phyloP scores from a whole-genome alignment of 139 green algal genomes.

The Astrephomene gubernaculifera region DNA sequence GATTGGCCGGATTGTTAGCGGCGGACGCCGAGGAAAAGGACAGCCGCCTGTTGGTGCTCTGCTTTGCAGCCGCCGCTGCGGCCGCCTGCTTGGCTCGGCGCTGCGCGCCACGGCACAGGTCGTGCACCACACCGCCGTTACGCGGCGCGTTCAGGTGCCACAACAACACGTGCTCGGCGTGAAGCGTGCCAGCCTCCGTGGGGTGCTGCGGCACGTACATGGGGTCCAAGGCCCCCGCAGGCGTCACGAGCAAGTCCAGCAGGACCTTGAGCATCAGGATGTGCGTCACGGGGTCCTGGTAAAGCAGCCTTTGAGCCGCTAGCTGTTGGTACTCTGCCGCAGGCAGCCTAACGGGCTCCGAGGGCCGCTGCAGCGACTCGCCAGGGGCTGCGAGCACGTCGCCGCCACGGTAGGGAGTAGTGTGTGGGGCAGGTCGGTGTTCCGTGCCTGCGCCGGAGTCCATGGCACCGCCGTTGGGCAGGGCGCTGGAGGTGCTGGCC shows the following conservation, averaged over 20 bases:
- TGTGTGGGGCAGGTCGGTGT: no score
- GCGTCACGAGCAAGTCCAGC: constrained; percentile 64
- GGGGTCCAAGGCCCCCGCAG: constrained; percentile 55
- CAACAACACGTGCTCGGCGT: constrained; percentile 64
- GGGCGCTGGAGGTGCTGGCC: background rate
- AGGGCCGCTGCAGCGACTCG: constrained; percentile 5
- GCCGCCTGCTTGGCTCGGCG: background rate
- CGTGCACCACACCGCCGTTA: constrained; percentile 26
- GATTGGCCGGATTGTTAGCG: no score
- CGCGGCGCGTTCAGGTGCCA: constrained; percentile 42
- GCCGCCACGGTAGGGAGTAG: background rate
- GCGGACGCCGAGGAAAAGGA: no score
- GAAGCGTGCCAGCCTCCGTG: constrained; percentile 38
- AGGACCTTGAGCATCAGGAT: constrained; percentile 65
- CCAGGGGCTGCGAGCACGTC: background rate
- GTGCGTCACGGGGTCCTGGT: constrained; percentile 59
- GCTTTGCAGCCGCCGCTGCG: background rate
- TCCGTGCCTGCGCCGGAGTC: no score
- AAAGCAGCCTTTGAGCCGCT: constrained; percentile 40
- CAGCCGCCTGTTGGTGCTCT: no score
- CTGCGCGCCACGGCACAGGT: constrained; percentile 19
- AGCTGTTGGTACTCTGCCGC: constrained; percentile 14
- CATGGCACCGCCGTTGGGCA: constrained; percentile 19
- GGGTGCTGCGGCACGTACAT: constrained; percentile 58
- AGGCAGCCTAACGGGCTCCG: background rate